Base-by-base conservation (phyloP, 805 yeast species). In the Metschnikowia anglica region DNA sequence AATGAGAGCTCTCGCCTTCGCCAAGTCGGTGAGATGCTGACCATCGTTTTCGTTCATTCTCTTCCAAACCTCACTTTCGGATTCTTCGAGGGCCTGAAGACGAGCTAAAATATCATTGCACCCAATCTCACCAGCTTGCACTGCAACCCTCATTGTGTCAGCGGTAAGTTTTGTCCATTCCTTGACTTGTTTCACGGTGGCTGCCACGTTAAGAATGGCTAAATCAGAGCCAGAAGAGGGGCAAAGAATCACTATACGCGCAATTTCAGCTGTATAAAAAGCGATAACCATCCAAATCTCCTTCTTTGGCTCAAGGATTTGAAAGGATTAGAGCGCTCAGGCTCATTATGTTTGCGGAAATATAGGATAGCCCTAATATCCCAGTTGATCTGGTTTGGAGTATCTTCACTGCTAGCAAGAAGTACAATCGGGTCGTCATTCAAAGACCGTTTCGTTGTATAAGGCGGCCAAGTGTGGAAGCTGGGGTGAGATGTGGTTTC, bases 341-440 rank as follows among this genome's bases (percentile, higher is more conserved):
- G 15, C n/a, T 11, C 10, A 5, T 7, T 6, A 25, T 20, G 5
- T 25, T 28, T 25, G 11, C 33, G 26, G 13, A 42, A 36, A 20
- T 26, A 24, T 15, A 42, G 16, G 9, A 38, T 41, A 27, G 37
- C 45, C 17, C 45, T 41, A 17, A 42, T 37, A n/a, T 42, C 45
- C 45, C 45, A 42, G 12, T 37, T 21, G 25, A 42, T 18, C 16
- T 41, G 45, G 11, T 31, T 26, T 4, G 28, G 20, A 17, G 37
- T 41, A 20, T 37, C 41, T 10, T 32, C 35, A 28, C 36, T 41
- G 30, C 37, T 32, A 10, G 45, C 40, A 25, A 41, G 37, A 27
- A 41, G 29, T 19, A 41, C 29, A 15, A 33, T 20, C 10, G 36
- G 45, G 6, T 36, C 40, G 16, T 37, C 37, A 20, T 30, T 25